Base-by-base conservation (phyloP, 805 yeast species). In the Candida chilensis region DNA sequence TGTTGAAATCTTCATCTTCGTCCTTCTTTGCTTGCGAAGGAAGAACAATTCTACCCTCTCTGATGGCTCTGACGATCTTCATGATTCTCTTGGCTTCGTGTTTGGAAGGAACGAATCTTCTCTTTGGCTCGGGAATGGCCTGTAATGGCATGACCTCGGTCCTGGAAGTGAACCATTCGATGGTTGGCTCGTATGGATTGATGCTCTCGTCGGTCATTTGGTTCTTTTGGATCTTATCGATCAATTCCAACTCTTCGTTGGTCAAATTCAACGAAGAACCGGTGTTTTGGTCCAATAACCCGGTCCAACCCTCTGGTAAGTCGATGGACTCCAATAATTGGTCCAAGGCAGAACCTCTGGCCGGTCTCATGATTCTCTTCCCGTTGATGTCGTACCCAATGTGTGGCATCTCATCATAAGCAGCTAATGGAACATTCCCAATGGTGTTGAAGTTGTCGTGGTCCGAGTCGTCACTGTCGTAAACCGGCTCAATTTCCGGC, bases 281-380 rank as follows among this genome's bases (percentile, higher is more conserved):
- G 5, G 97, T 86, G 46, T 78, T 71, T 47, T 84, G 81, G 55
- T 92, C 97, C 37, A 90, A 60, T 37, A 92, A 66, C 28, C 99
- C 99, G 11, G 98, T 92, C 97, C 97, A 92, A 16, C 98, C 98
- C 57, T 85, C 94, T 10, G 98, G 98, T 39, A 92, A 65, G 37
- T 92, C 99, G 37, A 92, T 92, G 18, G 78, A 67, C 48, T 90
- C 98, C 40, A 92, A 62, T 38, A 92, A 68, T 46, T 80, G 82
- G 48, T 92, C 97, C 40, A 92, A 68, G 2, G 97, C 98, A 34
- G 94, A 77, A 10, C 96, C 95, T 46, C 85, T 81, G 7, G 97
- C 98, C 9, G 99, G 99, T 54, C 99, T 76, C 97, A 92, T 90
- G 49, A 92, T 88, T 50, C 98, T 75, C 52, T 88, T 90, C 47